Conservation (phyloP, 306 rosid species). For the Erythrophleum fordii region DNA sequence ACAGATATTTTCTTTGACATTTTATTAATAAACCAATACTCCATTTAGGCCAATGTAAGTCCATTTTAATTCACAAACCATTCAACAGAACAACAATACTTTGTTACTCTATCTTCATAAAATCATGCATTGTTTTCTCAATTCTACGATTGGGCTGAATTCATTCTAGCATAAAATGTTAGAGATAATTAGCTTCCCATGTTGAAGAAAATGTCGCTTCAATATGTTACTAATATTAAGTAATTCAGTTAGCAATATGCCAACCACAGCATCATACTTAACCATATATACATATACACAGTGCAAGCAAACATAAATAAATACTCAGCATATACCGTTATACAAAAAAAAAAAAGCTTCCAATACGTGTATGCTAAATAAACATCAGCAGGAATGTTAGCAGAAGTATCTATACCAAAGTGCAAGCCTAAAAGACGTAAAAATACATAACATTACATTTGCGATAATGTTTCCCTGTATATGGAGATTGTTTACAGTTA, state of each 20-base stretch:
- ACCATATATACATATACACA: not conserved
- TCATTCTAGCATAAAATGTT: not conserved
- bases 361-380: not conserved
- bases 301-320: too few species aligned
- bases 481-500: slow-evolving; percentile 6
- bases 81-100: not conserved
- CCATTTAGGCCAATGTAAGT: not conserved
- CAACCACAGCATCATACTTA: not conserved
- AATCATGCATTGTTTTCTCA: not conserved
- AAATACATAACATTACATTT: too few species aligned
- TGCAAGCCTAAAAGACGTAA: too few species aligned
- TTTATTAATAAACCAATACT: not conserved
- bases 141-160: not conserved
- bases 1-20: not conserved
- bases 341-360: not conserved
- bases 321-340: not conserved
- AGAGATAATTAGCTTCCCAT: not conserved
- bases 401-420: slow-evolving; percentile 4
- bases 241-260: not conserved
- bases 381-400: slow-evolving; percentile 13
- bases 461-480: too few species aligned
- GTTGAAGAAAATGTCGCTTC: not conserved
- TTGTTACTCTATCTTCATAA: not conserved
- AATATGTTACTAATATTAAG: not conserved
- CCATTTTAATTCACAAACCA: not conserved